These are phyloP conservation scores for Talaromyces atroroseus DNA, from an alignment of 2,329 filamentous ascomycete genomes.

Conservation along the genomic window DNA sequence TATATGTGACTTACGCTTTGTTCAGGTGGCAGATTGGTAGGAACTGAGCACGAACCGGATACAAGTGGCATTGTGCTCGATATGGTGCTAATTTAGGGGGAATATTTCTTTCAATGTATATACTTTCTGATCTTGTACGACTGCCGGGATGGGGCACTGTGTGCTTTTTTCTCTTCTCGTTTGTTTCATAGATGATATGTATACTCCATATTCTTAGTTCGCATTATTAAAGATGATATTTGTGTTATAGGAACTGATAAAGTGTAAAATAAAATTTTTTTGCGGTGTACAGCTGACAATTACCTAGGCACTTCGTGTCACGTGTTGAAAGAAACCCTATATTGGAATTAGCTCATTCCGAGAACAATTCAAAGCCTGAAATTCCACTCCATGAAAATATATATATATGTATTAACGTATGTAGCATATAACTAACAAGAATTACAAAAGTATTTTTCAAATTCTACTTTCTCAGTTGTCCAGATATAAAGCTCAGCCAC, in stretches of 20 bases:
- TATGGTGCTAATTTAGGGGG: not conserved
- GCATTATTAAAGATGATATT: not conserved
- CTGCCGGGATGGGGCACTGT: not conserved
- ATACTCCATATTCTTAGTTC: not conserved
- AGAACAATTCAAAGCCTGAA: not conserved
- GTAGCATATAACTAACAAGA: no score
- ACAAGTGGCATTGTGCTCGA: not conserved
- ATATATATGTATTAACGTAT: no score
- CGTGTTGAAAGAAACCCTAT: not conserved
- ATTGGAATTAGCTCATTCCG: not conserved
- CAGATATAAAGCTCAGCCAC: no score
- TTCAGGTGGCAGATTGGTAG: not conserved
- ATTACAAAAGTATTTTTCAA: no score
- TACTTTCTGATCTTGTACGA: not conserved
- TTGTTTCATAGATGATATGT: not conserved
- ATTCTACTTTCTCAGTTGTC: no score
- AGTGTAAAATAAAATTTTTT: no score
- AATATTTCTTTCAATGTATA: not conserved
- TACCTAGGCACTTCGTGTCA: no score
- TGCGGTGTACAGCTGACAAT: no score
- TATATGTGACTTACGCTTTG: not conserved
- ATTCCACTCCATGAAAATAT: no score
- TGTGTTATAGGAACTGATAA: not conserved
- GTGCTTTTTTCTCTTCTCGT: not conserved
- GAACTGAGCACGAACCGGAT: not conserved